Percentiles rank a stretch among this genome's conserved stretches.
Evolutionary conservation across 257 asterid genomes (phyloP).

Genomic region (Solanum ahanhuiri): DNA sequence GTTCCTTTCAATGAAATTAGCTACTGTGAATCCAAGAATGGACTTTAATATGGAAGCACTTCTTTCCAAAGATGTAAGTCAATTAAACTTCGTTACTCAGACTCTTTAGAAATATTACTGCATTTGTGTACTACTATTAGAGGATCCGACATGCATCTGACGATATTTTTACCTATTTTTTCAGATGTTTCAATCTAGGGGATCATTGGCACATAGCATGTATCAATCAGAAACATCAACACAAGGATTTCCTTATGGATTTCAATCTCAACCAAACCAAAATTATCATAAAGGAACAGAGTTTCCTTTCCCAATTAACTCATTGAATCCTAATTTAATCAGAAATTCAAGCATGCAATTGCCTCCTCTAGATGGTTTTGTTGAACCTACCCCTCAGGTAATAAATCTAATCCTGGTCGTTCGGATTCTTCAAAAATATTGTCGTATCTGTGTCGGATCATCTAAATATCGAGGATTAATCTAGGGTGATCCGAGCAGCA

Average conservation of each 20-base stretch:
- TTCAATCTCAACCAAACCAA: constrained; percentile 30
- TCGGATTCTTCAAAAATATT: background rate
- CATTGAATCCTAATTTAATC: constrained; percentile 16
- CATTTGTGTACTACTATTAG: background rate
- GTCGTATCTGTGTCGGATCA: rapidly evolving
- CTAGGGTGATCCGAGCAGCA: background rate
- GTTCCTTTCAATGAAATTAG: constrained; percentile 89
- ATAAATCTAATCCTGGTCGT: background rate
- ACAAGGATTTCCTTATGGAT: constrained; percentile 24
- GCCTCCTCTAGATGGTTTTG: constrained; percentile 37
- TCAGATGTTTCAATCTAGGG: constrained; percentile 48
- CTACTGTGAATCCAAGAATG: constrained; percentile 73
- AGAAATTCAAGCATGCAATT: constrained; percentile 29
- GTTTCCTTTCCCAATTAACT: constrained; percentile 24
- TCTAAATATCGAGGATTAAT: background rate
- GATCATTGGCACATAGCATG: constrained; percentile 30
- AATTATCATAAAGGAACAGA: constrained; percentile 24
- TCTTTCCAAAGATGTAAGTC: constrained; percentile 66
- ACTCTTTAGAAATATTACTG: background rate
- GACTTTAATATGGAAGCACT: constrained; percentile 58
- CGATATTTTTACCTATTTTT: background rate
- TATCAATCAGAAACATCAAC: constrained; percentile 28
- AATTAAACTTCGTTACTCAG: background rate
- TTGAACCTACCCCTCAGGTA: constrained; percentile 57
- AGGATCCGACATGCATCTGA: background rate